Base-by-base conservation (phyloP, 768 basidiomycete species). In the Termitomyces eurrhizus region DNA sequence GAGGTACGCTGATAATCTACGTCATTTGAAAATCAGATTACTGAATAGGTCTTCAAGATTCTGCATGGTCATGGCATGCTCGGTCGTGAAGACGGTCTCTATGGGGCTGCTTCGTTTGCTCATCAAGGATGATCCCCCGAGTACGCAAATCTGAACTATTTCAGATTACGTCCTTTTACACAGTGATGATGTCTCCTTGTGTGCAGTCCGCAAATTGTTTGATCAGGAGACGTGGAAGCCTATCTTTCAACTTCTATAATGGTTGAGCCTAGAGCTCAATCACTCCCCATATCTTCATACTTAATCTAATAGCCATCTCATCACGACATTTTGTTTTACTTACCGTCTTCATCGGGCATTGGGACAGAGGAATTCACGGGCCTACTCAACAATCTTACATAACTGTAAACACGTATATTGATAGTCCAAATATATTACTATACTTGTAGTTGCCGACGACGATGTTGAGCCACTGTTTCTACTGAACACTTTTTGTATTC, bases 41-140 rank as follows among this genome's bases (percentile, higher is more conserved):
- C 57, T 61, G 39, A 58, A 58, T 49, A 37, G 35, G 57, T 12
- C 45, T 42, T 5, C 24, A 59, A 92, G 90, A 80, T 98, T 26
- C 72, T 99, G 60, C 89, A 91, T 67, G 96, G 95, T 4, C 80
- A 89, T 67, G 96, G 95, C 13, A 86, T 98, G 86, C 76, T 95
- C 12, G 95, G 94, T 5, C 84, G 92, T 32, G 94, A 96, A 72
- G 93, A 95, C 64, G 96, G 96, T 3, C 73, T 99, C 57, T 97
- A 95, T 62, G 94, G 95, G 21, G 94, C 93, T 13, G 92, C 94
- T 18, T 92, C 93, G 1, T 98, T 95, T 72, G 95, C 95, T 9
- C 95, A 95, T 73, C 93, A 93, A 66, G 93, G 93, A n/a, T n/a
- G n/a, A n/a, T n/a, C n/a, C n/a, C 1, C 29, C 24, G 11, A 44